Evolutionary conservation across 306 rosid species (phyloP).

Genomic region (Cucurbita argyrosperma): DNA sequence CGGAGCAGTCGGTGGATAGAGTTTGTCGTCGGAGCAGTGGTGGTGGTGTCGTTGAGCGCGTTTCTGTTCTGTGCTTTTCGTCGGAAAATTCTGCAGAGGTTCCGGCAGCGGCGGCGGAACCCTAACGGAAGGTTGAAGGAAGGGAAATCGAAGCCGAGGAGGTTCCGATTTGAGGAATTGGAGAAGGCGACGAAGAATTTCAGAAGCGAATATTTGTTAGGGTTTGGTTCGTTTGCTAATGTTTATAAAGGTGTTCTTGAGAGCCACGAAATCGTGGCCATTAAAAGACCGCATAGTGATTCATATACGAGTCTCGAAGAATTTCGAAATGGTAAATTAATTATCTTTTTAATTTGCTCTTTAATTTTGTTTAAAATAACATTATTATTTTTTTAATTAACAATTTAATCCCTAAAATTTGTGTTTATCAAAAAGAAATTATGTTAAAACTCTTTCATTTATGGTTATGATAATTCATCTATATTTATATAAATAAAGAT

Average conservation of each 20-base stretch:
- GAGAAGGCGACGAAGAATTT: slow-evolving; percentile 56
- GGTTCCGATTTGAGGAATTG: slow-evolving; percentile 42
- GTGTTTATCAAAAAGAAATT: too few relatives aligned
- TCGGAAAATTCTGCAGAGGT: background rate
- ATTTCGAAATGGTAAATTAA: slow-evolving; percentile 47
- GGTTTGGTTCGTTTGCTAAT: slow-evolving; percentile 70
- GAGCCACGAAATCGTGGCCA: slow-evolving; percentile 41
- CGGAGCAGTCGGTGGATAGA: background rate
- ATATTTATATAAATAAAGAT: too few relatives aligned
- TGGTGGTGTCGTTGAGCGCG: background rate
- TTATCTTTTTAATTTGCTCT: background rate
- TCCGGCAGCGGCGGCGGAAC: background rate
- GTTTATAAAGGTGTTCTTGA: slow-evolving; percentile 54
- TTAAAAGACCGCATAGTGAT: slow-evolving; percentile 52
- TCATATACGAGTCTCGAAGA: slow-evolving; percentile 41
- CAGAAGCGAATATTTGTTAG: slow-evolving; percentile 44
- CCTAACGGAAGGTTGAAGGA: slow-evolving; percentile 13
- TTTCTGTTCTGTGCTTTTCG: background rate
- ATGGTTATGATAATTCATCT: too few relatives aligned
- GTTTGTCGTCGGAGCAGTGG: background rate
- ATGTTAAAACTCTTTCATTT: too few relatives aligned
- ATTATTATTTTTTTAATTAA: too few relatives aligned
- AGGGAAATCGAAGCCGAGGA: slow-evolving; percentile 31
- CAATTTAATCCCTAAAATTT: too few relatives aligned
- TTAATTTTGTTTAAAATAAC: too few relatives aligned